Evolutionary conservation across 768 basidiomycete genomes (phyloP), one percentile per base, ranked within the genome.

Genomic region (Hygrophorus pudorinus): DNA sequence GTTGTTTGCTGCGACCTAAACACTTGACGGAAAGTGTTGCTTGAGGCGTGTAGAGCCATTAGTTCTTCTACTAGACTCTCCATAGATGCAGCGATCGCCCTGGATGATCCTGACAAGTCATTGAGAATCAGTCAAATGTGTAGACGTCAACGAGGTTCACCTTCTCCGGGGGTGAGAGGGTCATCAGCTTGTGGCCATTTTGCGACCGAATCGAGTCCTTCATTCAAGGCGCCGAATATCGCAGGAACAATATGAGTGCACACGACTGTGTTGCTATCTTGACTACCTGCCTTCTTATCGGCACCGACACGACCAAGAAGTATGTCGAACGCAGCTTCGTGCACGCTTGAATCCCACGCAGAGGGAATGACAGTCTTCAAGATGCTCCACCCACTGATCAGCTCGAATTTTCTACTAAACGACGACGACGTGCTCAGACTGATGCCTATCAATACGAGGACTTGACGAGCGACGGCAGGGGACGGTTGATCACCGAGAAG

Each of bases 351-450:
- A 50, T 82, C 72, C 92, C 92, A 94, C 36, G 70, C 65, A 16
- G 59, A 53, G 0, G 89, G 85, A 14, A 93, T 54, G 20, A 82
- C 73, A 3, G 70, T 70, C 56, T 79, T 82, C 29, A 94, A 57
- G 2, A 84, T 68, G 37, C 70, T 78, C 84, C 90, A 94, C 7
- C 92, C 92, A 42, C 81, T 81, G 30, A 86, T 79, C 1, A 85
- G 65, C 57, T 93, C 91, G 51, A 94, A 90, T 53, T 86, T 90
- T 44, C 82, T 70, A 37, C 65, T 72, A 64, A 92, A 96, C 2
- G 79, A 73, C 8, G 71, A 56, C 0, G 79, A 78, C 21, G 67
- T 59, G 12, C 61, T 62, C 21, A 81, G 65, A 46, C 79, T 72
- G 42, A 80, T 65, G 2, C 67, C 66, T 7, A 88, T 69, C 14